phyloP scores from a whole-genome alignment of 371 early-diverging fungal genomes.

The Mortierella sp. region DNA sequence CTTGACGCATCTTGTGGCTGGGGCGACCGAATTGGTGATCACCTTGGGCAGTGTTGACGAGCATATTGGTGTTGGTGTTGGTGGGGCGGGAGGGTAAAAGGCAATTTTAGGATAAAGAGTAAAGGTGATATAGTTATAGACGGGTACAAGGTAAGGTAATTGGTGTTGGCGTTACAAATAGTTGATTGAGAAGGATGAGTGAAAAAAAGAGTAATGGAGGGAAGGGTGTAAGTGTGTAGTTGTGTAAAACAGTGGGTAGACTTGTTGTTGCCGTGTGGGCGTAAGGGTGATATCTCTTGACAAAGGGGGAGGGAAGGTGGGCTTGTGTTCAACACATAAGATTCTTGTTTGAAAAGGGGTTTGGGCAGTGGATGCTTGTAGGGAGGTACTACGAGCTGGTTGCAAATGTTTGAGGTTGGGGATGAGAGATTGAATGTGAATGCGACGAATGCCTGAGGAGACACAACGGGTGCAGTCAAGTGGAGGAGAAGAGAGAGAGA shows the following conservation, averaged over 20 bases:
- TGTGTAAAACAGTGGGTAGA: not conserved
- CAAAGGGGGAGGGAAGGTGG: not conserved
- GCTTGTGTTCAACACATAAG: conserved; percentile 7
- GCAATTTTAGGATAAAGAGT: not conserved
- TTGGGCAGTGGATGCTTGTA: conserved; percentile 16
- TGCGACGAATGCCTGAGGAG: not conserved
- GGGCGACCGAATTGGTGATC: conserved; percentile 29
- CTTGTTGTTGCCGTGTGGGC: conserved; percentile 46
- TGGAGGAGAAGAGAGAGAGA: conserved; percentile 14
- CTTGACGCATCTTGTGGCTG: conserved; percentile 31
- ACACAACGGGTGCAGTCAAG: not conserved
- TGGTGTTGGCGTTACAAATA: not conserved
- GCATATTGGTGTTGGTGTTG: conserved; percentile 20
- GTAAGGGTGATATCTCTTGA: conserved; percentile 30
- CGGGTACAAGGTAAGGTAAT: not conserved
- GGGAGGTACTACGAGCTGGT: conserved; percentile 30
- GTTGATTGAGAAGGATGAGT: not conserved
- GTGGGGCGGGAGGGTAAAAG: not conserved
- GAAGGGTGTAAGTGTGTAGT: not conserved
- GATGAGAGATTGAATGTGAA: conserved; percentile 2
- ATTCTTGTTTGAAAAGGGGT: not conserved
- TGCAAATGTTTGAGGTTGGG: not conserved
- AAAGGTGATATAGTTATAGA: not conserved
- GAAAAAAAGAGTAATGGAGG: not conserved
- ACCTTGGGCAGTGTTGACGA: conserved; percentile 39